phyloP scores from a whole-genome alignment of 129 eudicot genomes.

The Apium graveolens region DNA sequence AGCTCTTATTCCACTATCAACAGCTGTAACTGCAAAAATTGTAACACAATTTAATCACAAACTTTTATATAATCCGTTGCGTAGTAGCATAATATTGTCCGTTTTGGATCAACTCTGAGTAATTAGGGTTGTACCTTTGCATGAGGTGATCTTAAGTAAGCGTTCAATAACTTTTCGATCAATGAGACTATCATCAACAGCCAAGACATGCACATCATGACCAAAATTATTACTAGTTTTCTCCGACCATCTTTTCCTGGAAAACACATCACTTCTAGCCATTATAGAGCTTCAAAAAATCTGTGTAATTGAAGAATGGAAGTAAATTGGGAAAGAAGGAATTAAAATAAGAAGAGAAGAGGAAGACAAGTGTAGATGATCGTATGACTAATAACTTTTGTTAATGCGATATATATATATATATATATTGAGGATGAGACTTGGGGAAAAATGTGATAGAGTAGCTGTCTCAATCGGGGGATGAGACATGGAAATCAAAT shows the following conservation, averaged over 20 bases:
- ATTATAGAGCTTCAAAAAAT: slow-evolving; percentile 10
- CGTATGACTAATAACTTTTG: neutral
- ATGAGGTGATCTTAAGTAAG: slow-evolving; percentile 72
- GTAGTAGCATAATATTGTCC: neutral
- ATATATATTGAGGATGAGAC: neutral
- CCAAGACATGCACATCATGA: slow-evolving; percentile 69
- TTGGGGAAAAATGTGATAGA: neutral
- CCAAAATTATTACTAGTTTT: slow-evolving; percentile 15
- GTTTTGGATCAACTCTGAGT: neutral
- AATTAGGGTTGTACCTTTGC: slow-evolving; percentile 47
- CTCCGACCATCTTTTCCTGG: slow-evolving; percentile 43
- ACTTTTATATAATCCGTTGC: neutral
- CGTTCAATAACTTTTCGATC: slow-evolving; percentile 87
- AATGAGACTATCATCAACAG: slow-evolving; percentile 86
- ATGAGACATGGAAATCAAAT: slow-evolving; percentile 24
- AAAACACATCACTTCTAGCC: slow-evolving; percentile 49
- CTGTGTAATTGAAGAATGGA: neutral
- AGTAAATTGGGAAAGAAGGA: neutral
- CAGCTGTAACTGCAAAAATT: slow-evolving; percentile 62
- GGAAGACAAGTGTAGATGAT: neutral
- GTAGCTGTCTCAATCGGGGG: slow-evolving; percentile 6
- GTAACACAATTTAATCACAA: slow-evolving; percentile 2
- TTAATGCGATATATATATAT: neutral
- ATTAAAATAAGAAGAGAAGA: neutral
- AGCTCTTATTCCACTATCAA: slow-evolving; percentile 90